Evolutionary conservation across 2,329 filamentous ascomycete genomes (phyloP), one percentile per base, ranked within the genome.

Genomic region (Madurella fahalii): DNA sequence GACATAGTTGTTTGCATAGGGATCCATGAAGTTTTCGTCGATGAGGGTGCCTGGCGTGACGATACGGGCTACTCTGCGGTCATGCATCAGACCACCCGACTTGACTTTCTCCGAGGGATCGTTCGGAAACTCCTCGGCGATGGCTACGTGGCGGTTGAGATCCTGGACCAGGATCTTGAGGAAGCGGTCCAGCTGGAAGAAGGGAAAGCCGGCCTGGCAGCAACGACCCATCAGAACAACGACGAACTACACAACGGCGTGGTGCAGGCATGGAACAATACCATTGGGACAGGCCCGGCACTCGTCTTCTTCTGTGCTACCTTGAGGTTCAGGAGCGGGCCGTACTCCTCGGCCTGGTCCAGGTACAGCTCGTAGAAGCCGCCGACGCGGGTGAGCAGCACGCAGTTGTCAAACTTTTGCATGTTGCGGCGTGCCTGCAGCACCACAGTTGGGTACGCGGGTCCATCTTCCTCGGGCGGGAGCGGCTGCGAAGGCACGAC

Each of bases 351-450:
- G 11, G 95, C 94, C 69, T 99, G 92, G 64, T 95, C 88, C 70
- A 97, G 95, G 73, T 99, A 99, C 55, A 99, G 76, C 81, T 99
- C 94, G 72, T 97, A 99, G 72, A 99, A 99, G 57, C 92, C 87
- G 53, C 94, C 94, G 30, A 99, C 91, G 53, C 93, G 84, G 4
- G 94, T 99, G 56, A 99, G 74, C 8, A 99, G 71, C 40, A 99
- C 88, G 71, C 93, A 97, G 64, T 95, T 90, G 65, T 85, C 83
- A 72, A 95, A 96, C 65, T 87, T 91, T 62, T 84, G 80, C 86
- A 97, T 96, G 72, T 96, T 95, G 62, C 85, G 89, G 53, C 84
- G 83, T 30, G 90, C 93, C 69, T 96, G 91, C 66, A 90, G 83
- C 54, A 97, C 76, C 46, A 97, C 88, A n/a, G 90, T 88, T 15